Evolutionary conservation across 441 rosid genomes (phyloP).

Genomic region (Manihot esculenta): DNA sequence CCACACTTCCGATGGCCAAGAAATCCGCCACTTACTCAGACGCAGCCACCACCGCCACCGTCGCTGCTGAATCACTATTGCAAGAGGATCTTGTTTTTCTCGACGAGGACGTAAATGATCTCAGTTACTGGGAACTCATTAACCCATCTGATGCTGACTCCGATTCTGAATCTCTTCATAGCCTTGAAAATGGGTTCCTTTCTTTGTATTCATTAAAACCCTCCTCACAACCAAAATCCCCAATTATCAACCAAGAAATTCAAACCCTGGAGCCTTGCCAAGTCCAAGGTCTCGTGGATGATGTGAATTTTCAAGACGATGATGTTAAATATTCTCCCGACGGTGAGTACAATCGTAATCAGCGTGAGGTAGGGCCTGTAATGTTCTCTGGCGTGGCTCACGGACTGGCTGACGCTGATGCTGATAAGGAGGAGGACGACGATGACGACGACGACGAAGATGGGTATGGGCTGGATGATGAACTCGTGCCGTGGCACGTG

Average conservation of each 20-base stretch:
- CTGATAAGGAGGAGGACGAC: slow-evolving; percentile 21
- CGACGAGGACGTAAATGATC: slow-evolving; percentile 19
- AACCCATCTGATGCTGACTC: slow-evolving; percentile 43
- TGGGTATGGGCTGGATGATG: slow-evolving; percentile 66
- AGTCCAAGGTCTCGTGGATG: slow-evolving; percentile 1
- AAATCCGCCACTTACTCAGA: neutral
- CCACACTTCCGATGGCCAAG: neutral
- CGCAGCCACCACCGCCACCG: neutral
- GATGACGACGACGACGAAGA: slow-evolving; percentile 32
- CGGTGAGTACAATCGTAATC: slow-evolving; percentile 5
- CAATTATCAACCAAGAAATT: neutral
- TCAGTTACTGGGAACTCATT: slow-evolving; percentile 47
- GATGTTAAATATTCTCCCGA: neutral
- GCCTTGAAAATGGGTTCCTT: slow-evolving; percentile 24
- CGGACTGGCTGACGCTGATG: slow-evolving; percentile 11
- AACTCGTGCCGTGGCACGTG: slow-evolving; percentile 55
- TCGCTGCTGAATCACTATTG: neutral
- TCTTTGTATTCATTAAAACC: slow-evolving; percentile 17
- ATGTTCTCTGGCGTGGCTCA: neutral
- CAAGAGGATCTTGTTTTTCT: slow-evolving; percentile 11
- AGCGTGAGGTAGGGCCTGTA: slow-evolving; percentile 8
- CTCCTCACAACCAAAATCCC: neutral
- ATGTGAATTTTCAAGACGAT: neutral
- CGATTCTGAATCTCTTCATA: slow-evolving; percentile 31
- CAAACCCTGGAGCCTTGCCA: neutral